These are phyloP conservation scores for Peronospora destructor DNA, from an alignment of 352 stramenopile species.

Conservation along the genomic window DNA sequence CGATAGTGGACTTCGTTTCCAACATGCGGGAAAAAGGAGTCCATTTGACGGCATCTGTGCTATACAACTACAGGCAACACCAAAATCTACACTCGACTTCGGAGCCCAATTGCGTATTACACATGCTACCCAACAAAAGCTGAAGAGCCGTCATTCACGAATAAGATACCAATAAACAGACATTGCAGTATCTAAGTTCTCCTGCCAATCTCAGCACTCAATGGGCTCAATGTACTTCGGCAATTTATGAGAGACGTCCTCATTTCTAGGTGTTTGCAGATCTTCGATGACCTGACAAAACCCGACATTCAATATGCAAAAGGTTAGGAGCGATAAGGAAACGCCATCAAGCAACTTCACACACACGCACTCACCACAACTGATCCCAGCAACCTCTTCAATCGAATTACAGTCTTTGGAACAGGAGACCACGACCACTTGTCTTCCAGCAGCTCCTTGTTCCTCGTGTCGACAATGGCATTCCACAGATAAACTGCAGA, in stretches of 20 bases:
- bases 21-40: conserved; percentile 80
- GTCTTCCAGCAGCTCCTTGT: conserved; percentile 11
- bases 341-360: not conserved
- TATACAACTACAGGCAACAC: conserved; percentile 26
- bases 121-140: not conserved
- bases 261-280: conserved; percentile 10
- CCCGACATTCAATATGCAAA: not conserved
- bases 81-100: conserved; percentile 14
- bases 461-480: conserved; percentile 9
- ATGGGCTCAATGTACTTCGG: conserved; percentile 19
- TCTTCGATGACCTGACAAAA: conserved; percentile 36
- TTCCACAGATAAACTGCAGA: conserved; percentile 32
- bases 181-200: conserved; percentile 15
- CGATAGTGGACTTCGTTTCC: conserved; percentile 78
- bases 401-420: conserved; percentile 18
- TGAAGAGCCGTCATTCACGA: conserved; percentile 13
- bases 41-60: conserved; percentile 79
- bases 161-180: conserved; percentile 20
- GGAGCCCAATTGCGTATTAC: conserved; percentile 22
- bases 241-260: conserved; percentile 1
- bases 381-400: conserved; percentile 32
- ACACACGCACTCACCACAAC: conserved; percentile 28
- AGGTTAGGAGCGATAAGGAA: conserved; percentile 1
- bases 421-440: conserved; percentile 34
- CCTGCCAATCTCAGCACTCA: conserved; percentile 9